Evolutionary conservation across 2,329 filamentous ascomycete species (phyloP).

Genomic region (Leptographium lundbergii): DNA sequence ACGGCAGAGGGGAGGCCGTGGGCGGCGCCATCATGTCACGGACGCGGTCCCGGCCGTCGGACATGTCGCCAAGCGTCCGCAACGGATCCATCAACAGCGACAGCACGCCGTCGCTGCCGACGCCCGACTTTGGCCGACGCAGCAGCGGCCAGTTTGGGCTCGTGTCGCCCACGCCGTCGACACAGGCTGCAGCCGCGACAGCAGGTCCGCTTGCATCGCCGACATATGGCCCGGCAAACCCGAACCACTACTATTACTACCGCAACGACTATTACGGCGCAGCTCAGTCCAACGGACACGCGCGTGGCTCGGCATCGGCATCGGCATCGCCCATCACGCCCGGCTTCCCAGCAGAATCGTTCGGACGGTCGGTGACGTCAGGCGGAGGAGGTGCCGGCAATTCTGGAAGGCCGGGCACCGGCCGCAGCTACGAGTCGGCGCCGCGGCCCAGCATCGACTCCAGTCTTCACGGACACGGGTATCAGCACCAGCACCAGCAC

Average conservation of each 20-base stretch:
- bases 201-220: neutral
- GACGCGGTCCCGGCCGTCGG: slow-evolving; percentile 34
- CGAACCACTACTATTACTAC: slow-evolving; percentile 34
- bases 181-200: neutral
- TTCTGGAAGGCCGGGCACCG: slow-evolving; percentile 41
- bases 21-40: slow-evolving; percentile 22
- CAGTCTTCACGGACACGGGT: slow-evolving; percentile 28
- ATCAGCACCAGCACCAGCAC: slow-evolving; percentile 40
- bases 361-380: slow-evolving; percentile 34
- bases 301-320: neutral
- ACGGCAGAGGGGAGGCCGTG: slow-evolving; percentile 28
- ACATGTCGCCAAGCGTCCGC: slow-evolving; percentile 38
- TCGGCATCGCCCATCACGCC: slow-evolving; percentile 45
- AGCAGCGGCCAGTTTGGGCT: slow-evolving; percentile 51
- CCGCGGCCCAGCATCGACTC: slow-evolving; percentile 14
- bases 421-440: slow-evolving; percentile 43
- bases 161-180: slow-evolving; percentile 29
- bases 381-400: neutral
- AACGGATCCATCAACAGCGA: slow-evolving; percentile 52
- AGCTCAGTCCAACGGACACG: slow-evolving; percentile 20
- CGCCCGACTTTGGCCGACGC: slow-evolving; percentile 52
- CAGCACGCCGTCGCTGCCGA: slow-evolving; percentile 47
- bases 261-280: slow-evolving; percentile 36
- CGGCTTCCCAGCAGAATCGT: slow-evolving; percentile 25
- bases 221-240: neutral